These are phyloP conservation scores for Myriosclerotinia scirpicola DNA, from an alignment of 2,329 filamentous ascomycete genomes.

Conservation along the genomic window DNA sequence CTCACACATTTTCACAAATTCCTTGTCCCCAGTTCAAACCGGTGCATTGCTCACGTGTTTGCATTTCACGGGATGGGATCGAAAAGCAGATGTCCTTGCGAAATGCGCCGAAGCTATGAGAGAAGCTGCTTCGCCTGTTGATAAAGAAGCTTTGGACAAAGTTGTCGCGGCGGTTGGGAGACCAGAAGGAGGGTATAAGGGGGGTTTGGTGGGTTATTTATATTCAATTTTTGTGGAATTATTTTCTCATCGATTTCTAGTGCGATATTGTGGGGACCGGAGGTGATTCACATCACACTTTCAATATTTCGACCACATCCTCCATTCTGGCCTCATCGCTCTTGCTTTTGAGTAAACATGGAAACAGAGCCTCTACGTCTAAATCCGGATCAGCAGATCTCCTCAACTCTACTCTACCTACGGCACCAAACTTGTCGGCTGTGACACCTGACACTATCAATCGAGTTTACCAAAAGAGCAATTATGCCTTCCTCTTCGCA, in stretches of 20 bases:
- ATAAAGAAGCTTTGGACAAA: constrained; percentile 59
- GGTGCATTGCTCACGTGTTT: constrained; percentile 85
- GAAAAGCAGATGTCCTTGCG: constrained; percentile 80
- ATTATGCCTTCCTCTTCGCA: constrained; percentile 94
- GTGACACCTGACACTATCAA: constrained; percentile 71
- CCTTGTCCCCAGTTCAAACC: constrained; percentile 83
- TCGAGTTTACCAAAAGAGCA: constrained; percentile 72
- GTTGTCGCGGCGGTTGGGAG: constrained; percentile 61
- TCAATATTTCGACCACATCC: constrained; percentile 95
- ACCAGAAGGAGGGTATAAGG: constrained; percentile 72
- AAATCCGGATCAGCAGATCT: constrained; percentile 95
- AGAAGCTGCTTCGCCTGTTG: constrained; percentile 70
- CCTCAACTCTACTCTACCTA: constrained; percentile 71
- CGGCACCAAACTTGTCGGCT: constrained; percentile 69
- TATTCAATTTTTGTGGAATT: not conserved
- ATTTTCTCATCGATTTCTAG: constrained; percentile 40
- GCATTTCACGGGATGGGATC: constrained; percentile 86
- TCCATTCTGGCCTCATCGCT: constrained; percentile 88
- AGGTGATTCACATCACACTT: constrained; percentile 94
- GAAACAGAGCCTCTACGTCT: constrained; percentile 92
- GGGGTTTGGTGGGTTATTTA: constrained; percentile 69
- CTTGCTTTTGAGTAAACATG: constrained; percentile 88
- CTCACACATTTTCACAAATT: constrained; percentile 86
- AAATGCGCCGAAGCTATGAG: constrained; percentile 84
- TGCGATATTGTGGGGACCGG: constrained; percentile 97